Base-by-base conservation (phyloP, 805 yeast species). In the Zygosaccharomyces rouxii region DNA sequence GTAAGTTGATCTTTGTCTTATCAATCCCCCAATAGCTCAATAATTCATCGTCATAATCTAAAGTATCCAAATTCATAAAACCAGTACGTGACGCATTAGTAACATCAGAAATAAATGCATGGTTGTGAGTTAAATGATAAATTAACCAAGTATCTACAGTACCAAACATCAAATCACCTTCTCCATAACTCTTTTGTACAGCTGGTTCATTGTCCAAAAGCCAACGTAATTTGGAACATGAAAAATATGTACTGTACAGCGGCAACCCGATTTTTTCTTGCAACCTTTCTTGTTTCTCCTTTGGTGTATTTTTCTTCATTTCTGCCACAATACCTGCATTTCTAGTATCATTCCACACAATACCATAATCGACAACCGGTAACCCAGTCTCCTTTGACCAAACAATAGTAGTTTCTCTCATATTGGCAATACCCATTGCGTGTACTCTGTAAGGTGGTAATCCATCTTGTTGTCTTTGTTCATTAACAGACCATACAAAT, bases 311-410 rank as follows among this genome's bases (percentile, higher is more conserved):
- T 49, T 74, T 71, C 57, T 77, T 77, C 63, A 84, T 74, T 55
- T 81, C 78, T 53, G 78, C 78, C 46, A 89, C 89, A 42, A 86
- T 76, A 16, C 75, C 80, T 7, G 86, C 71, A 35, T 95, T 92
- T 63, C 98, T 79, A 35, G 95, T 86, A 70, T 90, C 98, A 53
- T 92, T 87, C 98, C 98, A 90, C 31, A 90, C 95, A 66, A 90
- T 88, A 61, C 97, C 97, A 47, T 71, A 71, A 64, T 86, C 84
- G 63, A 83, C 78, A 47, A 89, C 77, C 3, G 96, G 95, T 55
- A 73, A 71, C 35, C 97, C 97, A 2, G 97, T 89, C 46, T 73
- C 73, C 55, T 81, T 77, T 49, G 89, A 84, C 97, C 97, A 90
- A 42, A 90, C 82, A 46, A 85, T 76, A 25, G 96, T 84, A 38